phyloP scores from a whole-genome alignment of 495 filamentous ascomycete genomes.

The Podospora bellae-mahoneyi region DNA sequence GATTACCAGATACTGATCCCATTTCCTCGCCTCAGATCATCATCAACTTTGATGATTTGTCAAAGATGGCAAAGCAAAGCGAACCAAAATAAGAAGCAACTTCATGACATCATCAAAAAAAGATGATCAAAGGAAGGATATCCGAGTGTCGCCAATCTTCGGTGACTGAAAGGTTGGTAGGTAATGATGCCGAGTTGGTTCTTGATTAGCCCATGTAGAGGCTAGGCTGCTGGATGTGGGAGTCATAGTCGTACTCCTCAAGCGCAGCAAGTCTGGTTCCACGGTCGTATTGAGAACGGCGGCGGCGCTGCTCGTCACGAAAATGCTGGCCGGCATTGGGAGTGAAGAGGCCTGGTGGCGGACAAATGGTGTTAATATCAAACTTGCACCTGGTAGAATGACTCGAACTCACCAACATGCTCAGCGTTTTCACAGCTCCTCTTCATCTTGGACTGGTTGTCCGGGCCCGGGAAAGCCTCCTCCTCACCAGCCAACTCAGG shows the following conservation, averaged over 20 bases:
- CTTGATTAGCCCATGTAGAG: background rate
- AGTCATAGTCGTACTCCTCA: constrained; percentile 56
- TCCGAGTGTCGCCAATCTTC: background rate
- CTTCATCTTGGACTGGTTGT: constrained; percentile 82
- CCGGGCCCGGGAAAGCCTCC: constrained; percentile 68
- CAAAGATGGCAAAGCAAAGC: constrained; percentile 26
- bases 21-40: constrained; percentile 5
- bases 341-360: constrained; percentile 60
- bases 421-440: constrained; percentile 81
- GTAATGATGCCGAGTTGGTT: background rate
- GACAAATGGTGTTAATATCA: background rate
- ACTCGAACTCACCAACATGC: constrained; percentile 64
- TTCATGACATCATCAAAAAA: constrained; percentile 1
- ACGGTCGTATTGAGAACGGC: constrained; percentile 72
- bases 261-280: constrained; percentile 60
- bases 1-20: constrained; percentile 2
- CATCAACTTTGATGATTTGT: constrained; percentile 23
- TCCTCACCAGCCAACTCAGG: constrained; percentile 53
- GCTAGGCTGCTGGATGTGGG: constrained; percentile 30
- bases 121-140: background rate
- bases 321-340: constrained; percentile 69
- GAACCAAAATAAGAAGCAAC: constrained; percentile 11
- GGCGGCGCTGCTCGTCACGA: constrained; percentile 71
- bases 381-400: background rate
- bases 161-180: background rate